Evolutionary conservation across 1,284 basidiomycete genomes (phyloP).

Genomic region (Irpex rosettiformis): DNA sequence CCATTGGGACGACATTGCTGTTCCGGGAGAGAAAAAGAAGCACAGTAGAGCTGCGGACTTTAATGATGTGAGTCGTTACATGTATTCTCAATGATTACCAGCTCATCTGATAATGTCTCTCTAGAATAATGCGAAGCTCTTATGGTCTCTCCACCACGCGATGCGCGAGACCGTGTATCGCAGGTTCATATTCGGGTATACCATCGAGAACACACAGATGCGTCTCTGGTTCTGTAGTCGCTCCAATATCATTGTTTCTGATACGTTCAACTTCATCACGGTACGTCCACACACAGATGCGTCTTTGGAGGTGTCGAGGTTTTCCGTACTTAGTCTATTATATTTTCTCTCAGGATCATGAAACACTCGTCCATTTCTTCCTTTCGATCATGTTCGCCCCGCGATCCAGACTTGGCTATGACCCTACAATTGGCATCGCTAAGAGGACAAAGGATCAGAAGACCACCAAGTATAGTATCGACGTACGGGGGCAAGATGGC

Average conservation of each 20-base stretch:
- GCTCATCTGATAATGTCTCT: not conserved
- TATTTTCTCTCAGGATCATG: not conserved
- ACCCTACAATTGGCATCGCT: not conserved
- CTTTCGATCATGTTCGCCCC: not conserved
- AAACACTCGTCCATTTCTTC: not conserved
- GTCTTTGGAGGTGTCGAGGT: not conserved
- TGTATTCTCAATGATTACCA: not conserved
- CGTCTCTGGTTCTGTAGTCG: slow-evolving; percentile 3
- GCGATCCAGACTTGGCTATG: not conserved
- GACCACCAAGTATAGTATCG: not conserved
- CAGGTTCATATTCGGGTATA: slow-evolving; percentile 4
- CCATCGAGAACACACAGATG: slow-evolving; percentile 3
- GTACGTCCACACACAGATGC: too few species aligned
- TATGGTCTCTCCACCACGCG: not conserved
- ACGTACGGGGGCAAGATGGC: not conserved
- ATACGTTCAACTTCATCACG: not conserved
- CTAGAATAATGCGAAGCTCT: not conserved
- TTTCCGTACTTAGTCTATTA: not conserved
- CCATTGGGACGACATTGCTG: not conserved
- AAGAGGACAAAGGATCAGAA: not conserved
- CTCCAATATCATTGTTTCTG: not conserved
- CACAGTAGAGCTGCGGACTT: not conserved
- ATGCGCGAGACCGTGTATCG: slow-evolving; percentile 1
- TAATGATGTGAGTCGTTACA: not conserved
- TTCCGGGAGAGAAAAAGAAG: not conserved